Conservation (phyloP, 495 filamentous ascomycete species). For the Pseudotulostoma volvatum region DNA sequence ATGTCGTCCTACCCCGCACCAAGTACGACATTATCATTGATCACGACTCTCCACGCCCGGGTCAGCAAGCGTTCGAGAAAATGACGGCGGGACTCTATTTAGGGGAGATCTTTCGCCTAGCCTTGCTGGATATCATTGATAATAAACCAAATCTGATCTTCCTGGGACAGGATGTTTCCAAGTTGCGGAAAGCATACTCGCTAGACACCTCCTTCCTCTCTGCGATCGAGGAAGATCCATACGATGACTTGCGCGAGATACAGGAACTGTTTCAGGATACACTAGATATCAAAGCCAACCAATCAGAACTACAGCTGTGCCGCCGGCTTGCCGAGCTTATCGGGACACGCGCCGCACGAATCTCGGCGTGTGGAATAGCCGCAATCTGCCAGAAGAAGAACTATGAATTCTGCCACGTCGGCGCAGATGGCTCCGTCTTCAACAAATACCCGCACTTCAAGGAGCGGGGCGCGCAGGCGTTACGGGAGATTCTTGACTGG, state of each 20-base stretch:
- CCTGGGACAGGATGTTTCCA: constrained; percentile 59
- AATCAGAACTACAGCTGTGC: constrained; percentile 68
- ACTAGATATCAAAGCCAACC: constrained; percentile 49
- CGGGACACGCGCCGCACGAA: constrained; percentile 79
- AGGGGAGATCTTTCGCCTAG: constrained; percentile 85
- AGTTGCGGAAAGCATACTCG: constrained; percentile 65
- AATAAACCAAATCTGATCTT: constrained; percentile 66
- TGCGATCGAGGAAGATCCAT: constrained; percentile 87
- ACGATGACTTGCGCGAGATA: constrained; percentile 82
- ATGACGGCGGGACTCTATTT: constrained; percentile 95
- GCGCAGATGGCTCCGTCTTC: constrained; percentile 90
- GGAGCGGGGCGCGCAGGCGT: constrained; percentile 67
- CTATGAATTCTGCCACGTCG: constrained; percentile 75
- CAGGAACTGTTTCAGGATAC: constrained; percentile 58
- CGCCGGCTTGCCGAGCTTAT: constrained; percentile 84
- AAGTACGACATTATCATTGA: constrained; percentile 74
- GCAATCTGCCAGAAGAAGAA: constrained; percentile 94
- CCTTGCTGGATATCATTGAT: constrained; percentile 70
- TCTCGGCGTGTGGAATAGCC: constrained; percentile 85
- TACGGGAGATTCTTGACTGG: constrained; percentile 93
- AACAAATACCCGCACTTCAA: constrained; percentile 99
- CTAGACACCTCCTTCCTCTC: constrained; percentile 92
- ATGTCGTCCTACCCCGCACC: constrained; percentile 77
- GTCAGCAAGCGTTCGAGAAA: constrained; percentile 94
- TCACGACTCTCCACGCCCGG: constrained; percentile 81